These are phyloP conservation scores for Russula brevipes DNA, from an alignment of 768 basidiomycete genomes.

Conservation along the genomic window DNA sequence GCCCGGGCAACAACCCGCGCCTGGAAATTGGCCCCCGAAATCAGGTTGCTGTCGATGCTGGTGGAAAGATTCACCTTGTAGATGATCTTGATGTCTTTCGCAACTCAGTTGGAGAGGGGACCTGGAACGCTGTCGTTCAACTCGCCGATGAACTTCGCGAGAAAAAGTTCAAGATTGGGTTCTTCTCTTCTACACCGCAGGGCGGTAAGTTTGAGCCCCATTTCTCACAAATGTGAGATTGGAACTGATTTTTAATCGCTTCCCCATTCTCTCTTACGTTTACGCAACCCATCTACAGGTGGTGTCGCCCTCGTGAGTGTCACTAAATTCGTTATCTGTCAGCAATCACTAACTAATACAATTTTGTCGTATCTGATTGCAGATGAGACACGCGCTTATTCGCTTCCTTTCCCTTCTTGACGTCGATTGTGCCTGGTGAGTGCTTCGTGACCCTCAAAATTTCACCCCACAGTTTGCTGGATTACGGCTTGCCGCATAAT, in stretches of 20 bases:
- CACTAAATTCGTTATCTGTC: conserved; percentile 24
- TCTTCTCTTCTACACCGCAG: conserved; percentile 94
- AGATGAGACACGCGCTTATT: conserved; percentile 94
- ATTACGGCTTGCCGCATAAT: conserved; percentile 3
- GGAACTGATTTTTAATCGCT: conserved; percentile 20
- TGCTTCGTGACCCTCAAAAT: conserved; percentile 28
- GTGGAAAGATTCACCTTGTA: conserved; percentile 78
- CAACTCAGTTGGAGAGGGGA: conserved; percentile 63
- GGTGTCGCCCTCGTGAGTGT: conserved; percentile 84
- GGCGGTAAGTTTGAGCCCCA: conserved; percentile 52
- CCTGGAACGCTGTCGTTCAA: conserved; percentile 78
- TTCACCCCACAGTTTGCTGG: conserved; percentile 10
- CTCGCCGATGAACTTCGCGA: conserved; percentile 80
- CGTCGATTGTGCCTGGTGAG: conserved; percentile 78
- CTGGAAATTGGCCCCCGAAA: conserved; percentile 78
- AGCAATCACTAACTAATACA: conserved; percentile 6
- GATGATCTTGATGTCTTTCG: conserved; percentile 77
- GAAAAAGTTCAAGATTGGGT: conserved; percentile 84
- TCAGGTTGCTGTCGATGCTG: conserved; percentile 84
- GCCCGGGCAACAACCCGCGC: conserved; percentile 78
- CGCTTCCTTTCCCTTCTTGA: conserved; percentile 76
- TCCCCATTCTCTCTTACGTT: conserved; percentile 23
- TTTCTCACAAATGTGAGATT: conserved; percentile 26
- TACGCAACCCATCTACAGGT: conserved; percentile 41
- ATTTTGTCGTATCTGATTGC: conserved; percentile 20